Base-by-base conservation (phyloP, 106 monocot species). In the Dioscorea dumetorum region DNA sequence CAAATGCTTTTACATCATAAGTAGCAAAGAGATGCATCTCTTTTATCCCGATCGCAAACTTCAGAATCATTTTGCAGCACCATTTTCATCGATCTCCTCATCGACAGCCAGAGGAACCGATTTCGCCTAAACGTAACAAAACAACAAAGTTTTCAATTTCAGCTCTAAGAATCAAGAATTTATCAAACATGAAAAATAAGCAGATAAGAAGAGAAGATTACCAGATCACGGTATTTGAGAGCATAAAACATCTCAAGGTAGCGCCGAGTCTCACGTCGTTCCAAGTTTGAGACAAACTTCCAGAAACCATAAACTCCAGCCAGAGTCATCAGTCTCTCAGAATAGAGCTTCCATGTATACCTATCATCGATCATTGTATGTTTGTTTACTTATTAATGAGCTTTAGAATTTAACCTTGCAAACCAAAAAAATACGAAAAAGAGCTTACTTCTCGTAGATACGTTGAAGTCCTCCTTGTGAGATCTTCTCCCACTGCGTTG, bases 261-360 rank as follows among this genome's bases (percentile, higher is more conserved):
- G 18, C 84, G 80, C 31, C 77, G 80, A 35, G 84, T 84, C 74
- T 80, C 80, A 24, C 80, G 77, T 54, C 84, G 72, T 50, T 84
- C 80, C 12, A 80, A 77, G 24, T 84, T 80, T 22, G 73, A 80
- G 17, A 84, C 80, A 24, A 74, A 74, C 73, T 84, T 84, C 84
- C 84, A 84, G 70, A 84, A 84, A 48, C 84, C 80, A 70, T 80
- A 84, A 3, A 84, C 84, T 62, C 85, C 81, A 49, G 85, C 62
- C 62, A 81, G 32, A 49, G 85, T 85, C 85, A 81, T 85, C 67
- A 85, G 58, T 71, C 81, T 74, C 81, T 85, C 85, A 7, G 85
- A 85, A 67, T 81, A 85, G 9, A 81, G 75, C 81, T 85, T 85
- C 85, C 85, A 85, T 4, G 85, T 85, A 64, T 85, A 85, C 73